Conservation (phyloP, 495 filamentous ascomycete genomes). For the Penicillium turbatum region DNA sequence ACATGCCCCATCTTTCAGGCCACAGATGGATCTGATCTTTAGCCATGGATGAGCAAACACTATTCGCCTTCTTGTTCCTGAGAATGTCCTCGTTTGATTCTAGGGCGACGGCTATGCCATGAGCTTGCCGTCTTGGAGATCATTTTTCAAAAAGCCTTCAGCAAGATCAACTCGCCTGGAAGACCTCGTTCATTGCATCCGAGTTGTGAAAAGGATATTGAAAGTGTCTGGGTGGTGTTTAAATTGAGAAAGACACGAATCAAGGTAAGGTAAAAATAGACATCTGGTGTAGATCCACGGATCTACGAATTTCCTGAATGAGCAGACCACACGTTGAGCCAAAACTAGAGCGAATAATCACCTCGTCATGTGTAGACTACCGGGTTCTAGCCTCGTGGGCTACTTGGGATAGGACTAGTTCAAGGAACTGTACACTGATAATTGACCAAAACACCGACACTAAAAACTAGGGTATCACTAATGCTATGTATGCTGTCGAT, state of each 20-base stretch:
- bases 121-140: not conserved
- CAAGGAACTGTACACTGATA: not conserved
- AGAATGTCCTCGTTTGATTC: not conserved
- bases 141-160: not conserved
- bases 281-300: not conserved
- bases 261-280: not conserved
- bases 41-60: constrained; percentile 4
- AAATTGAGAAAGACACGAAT: not conserved
- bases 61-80: not conserved
- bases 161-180: not conserved
- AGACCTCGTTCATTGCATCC: not conserved
- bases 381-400: not conserved
- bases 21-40: not conserved
- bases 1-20: not conserved
- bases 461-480: constrained; percentile 28
- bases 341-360: constrained; percentile 2
- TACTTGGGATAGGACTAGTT: not conserved
- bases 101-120: not conserved
- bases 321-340: not conserved
- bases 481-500: constrained; percentile 8
- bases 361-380: not conserved
- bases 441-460: constrained; percentile 8
- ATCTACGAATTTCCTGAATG: not conserved
- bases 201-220: not conserved
- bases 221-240: not conserved